Conservation (phyloP, 495 filamentous ascomycete genomes). For the Xylaria nigripes region DNA sequence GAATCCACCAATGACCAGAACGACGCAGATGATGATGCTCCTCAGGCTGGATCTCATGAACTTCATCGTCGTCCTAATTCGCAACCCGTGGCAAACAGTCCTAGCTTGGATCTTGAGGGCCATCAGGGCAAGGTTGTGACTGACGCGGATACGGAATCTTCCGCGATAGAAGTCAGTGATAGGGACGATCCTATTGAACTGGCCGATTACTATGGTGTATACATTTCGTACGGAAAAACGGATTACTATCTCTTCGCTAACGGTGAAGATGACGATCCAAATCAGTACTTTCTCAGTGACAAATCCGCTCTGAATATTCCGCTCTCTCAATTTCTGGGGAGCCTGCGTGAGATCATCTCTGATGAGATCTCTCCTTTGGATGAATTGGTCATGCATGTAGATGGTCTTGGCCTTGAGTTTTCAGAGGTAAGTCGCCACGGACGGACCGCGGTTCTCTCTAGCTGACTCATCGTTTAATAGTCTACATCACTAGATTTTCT, state of each 20-base stretch:
- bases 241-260: conserved; percentile 68
- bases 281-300: conserved; percentile 68
- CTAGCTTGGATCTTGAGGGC: background rate
- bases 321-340: conserved; percentile 53
- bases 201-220: conserved; percentile 20
- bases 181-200: conserved; percentile 8
- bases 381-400: conserved; percentile 60
- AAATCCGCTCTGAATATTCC: conserved; percentile 48
- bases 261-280: conserved; percentile 52
- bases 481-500: conserved; percentile 22
- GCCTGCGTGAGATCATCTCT: conserved; percentile 57
- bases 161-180: background rate
- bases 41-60: conserved; percentile 9
- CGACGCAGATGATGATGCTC: conserved; percentile 10
- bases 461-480: conserved; percentile 17
- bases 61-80: conserved; percentile 9
- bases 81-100: background rate
- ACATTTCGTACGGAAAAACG: conserved; percentile 54
- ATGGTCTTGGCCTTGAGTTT: conserved; percentile 59
- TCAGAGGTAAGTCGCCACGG: conserved; percentile 52
- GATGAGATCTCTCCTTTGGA: conserved; percentile 59
- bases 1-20: conserved; percentile 24
- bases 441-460: background rate
- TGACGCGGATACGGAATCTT: background rate
- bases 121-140: background rate